These are phyloP conservation scores for Sclerotiophoma versabilis DNA, from an alignment of 2,329 filamentous ascomycete genomes.

Conservation along the genomic window DNA sequence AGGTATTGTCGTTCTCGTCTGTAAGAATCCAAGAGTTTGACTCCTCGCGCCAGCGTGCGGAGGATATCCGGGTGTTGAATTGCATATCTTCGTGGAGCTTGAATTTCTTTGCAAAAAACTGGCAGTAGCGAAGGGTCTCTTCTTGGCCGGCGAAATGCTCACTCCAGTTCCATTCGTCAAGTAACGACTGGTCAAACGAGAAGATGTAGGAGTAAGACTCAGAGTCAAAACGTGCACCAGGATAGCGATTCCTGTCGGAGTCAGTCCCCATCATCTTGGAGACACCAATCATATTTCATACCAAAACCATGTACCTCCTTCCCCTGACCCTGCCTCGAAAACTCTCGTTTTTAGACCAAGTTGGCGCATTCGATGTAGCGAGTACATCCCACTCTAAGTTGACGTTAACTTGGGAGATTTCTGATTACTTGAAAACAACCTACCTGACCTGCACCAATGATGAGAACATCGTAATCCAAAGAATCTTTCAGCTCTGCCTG, in stretches of 20 bases:
- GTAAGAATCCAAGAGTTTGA: slow-evolving; percentile 29
- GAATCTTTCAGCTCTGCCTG: slow-evolving; percentile 21
- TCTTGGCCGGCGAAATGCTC: slow-evolving; percentile 43
- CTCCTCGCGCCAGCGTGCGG: slow-evolving; percentile 22
- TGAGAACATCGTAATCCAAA: slow-evolving; percentile 33
- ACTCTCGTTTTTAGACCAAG: slow-evolving; percentile 38
- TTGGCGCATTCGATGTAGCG: slow-evolving; percentile 45
- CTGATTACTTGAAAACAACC: background rate
- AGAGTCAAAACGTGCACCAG: slow-evolving; percentile 57
- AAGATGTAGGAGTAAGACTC: slow-evolving; percentile 57
- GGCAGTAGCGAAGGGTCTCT: slow-evolving; percentile 61
- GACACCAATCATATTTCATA: background rate
- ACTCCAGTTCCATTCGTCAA: slow-evolving; percentile 54
- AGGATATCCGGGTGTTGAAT: slow-evolving; percentile 27
- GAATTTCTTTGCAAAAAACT: slow-evolving; percentile 56
- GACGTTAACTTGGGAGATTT: background rate
- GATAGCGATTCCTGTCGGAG: slow-evolving; percentile 54
- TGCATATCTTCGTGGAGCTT: slow-evolving; percentile 43
- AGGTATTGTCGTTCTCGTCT: slow-evolving; percentile 21
- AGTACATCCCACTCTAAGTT: slow-evolving; percentile 40
- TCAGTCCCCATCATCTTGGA: background rate
- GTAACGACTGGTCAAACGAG: slow-evolving; percentile 52
- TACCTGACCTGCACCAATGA: slow-evolving; percentile 45
- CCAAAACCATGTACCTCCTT: slow-evolving; percentile 50
- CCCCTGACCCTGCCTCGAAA: slow-evolving; percentile 43